These are phyloP conservation scores for Penicillium taxi DNA, from an alignment of 495 filamentous ascomycete genomes.

Conservation along the genomic window DNA sequence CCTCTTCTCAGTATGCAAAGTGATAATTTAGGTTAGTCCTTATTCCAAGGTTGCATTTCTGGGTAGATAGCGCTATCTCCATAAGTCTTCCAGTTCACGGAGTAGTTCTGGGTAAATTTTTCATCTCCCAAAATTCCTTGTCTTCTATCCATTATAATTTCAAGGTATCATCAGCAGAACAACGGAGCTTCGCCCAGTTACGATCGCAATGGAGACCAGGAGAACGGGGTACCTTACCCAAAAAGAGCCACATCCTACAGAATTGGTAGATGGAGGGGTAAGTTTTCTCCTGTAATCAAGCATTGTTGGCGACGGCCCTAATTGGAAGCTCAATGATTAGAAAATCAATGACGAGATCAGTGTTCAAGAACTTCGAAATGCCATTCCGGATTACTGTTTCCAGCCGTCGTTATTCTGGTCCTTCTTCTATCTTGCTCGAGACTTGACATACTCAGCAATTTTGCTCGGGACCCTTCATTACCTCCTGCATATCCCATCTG, in stretches of 20 bases:
- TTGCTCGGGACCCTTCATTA: constrained; percentile 36
- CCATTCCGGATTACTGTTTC: constrained; percentile 78
- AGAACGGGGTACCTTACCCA: background rate
- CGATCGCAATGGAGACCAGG: background rate
- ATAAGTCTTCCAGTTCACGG: no score
- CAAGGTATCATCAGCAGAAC: no score
- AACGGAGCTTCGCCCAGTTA: no score
- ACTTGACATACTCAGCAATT: constrained; percentile 55
- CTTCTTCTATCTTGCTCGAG: constrained; percentile 61
- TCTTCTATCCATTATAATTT: no score
- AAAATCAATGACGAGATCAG: constrained; percentile 40
- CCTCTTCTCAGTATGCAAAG: no score
- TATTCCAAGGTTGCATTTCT: no score
- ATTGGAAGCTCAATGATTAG: background rate
- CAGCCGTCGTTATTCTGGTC: constrained; percentile 57
- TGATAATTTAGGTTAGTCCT: no score
- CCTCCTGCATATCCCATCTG: constrained; percentile 4
- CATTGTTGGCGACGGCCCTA: background rate
- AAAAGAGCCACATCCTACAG: background rate
- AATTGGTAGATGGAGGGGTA: background rate
- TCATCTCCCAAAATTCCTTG: no score
- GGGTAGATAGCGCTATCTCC: no score
- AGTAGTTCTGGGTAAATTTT: no score
- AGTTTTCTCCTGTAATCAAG: background rate
- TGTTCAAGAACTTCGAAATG: constrained; percentile 73